Evolutionary conservation across 495 filamentous ascomycete species (phyloP).

Genomic region (Bathelium albidoporum): DNA sequence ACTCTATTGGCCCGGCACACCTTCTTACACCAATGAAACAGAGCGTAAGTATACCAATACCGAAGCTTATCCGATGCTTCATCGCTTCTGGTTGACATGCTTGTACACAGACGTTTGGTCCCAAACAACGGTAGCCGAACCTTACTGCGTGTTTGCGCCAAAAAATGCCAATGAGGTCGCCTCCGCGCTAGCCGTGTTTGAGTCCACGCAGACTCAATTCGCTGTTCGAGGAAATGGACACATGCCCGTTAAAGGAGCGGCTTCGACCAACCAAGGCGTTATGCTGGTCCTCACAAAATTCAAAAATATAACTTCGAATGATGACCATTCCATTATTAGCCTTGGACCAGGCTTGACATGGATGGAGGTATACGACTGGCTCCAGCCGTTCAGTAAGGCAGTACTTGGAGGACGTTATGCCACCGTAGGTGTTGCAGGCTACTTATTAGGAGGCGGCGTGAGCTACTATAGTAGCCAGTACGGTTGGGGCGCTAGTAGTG

Average conservation of each 20-base stretch:
- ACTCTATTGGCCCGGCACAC: neutral
- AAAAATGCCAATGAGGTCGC: neutral
- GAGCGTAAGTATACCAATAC: neutral
- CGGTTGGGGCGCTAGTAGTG: conserved; percentile 45
- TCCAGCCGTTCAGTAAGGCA: neutral
- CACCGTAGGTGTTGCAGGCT: conserved; percentile 1
- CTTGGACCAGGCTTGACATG: neutral
- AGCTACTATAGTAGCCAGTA: conserved; percentile 23
- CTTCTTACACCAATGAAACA: neutral
- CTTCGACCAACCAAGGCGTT: neutral
- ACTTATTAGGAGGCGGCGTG: conserved; percentile 5
- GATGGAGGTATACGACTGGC: neutral
- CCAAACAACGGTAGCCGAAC: neutral
- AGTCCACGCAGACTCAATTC: neutral
- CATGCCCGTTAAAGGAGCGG: neutral
- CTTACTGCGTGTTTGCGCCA: neutral
- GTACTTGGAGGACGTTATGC: conserved; percentile 4
- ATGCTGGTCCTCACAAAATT: neutral
- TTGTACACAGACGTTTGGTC: neutral
- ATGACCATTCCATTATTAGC: neutral
- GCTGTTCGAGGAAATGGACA: neutral
- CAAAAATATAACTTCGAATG: neutral
- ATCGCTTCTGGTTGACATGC: neutral
- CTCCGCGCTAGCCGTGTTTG: neutral
- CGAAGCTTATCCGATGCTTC: neutral